These are phyloP conservation scores for Lachnellula hyalina DNA, from an alignment of 2,329 filamentous ascomycete species.

Conservation along the genomic window DNA sequence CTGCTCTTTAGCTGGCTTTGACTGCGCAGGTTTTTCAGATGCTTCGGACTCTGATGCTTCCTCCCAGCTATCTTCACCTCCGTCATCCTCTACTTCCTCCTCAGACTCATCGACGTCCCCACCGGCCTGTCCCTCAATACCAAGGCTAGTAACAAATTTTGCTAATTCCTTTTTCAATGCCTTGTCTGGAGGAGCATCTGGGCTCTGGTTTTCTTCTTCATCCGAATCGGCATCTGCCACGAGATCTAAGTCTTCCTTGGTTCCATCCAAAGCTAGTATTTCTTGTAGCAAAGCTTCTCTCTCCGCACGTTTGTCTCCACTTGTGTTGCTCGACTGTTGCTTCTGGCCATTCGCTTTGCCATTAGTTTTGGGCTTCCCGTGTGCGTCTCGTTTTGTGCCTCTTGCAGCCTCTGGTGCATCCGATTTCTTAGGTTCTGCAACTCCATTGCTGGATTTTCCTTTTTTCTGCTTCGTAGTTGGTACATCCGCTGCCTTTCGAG, in stretches of 20 bases:
- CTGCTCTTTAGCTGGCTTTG: constrained; percentile 6
- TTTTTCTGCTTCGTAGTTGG: constrained; percentile 35
- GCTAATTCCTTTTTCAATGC: constrained; percentile 46
- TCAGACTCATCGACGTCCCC: constrained; percentile 30
- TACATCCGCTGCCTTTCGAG: constrained; percentile 13
- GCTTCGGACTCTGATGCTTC: constrained; percentile 32
- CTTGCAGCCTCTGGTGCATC: constrained; percentile 20
- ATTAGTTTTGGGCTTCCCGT: constrained; percentile 28
- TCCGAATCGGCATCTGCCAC: constrained; percentile 51
- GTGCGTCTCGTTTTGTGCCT: constrained; percentile 30
- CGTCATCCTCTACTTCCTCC: constrained; percentile 32
- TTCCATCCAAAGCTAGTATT: constrained; percentile 59
- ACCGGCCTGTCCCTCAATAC: constrained; percentile 38
- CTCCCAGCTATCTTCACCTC: constrained; percentile 30
- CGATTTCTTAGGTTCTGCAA: background rate
- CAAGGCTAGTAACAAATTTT: constrained; percentile 46
- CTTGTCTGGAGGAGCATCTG: constrained; percentile 37
- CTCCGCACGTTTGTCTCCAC: constrained; percentile 15
- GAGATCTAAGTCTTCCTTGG: constrained; percentile 58
- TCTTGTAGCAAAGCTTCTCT: constrained; percentile 50
- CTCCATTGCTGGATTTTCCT: constrained; percentile 35
- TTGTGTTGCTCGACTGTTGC: constrained; percentile 12
- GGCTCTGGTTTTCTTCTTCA: constrained; percentile 36
- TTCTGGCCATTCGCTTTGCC: constrained; percentile 21
- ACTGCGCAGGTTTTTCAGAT: constrained; percentile 4